These are phyloP conservation scores for Skeletonema menzelii DNA, from an alignment of 108 stramenopile genomes.

Conservation along the genomic window DNA sequence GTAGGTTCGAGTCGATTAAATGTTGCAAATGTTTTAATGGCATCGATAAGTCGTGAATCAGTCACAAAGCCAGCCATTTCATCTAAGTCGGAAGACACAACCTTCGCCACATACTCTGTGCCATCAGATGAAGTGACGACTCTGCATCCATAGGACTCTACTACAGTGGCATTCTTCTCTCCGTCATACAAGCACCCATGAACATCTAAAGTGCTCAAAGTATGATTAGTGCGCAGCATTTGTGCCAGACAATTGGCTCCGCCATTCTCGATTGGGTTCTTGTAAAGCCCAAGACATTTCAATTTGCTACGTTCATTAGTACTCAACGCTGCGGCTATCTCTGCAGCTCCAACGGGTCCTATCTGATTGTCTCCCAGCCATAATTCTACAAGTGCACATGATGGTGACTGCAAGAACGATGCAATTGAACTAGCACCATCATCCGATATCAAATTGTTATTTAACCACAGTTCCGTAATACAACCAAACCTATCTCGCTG, in stretches of 20 bases:
- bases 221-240: conserved; percentile 43
- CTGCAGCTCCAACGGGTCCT: conserved; percentile 27
- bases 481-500: conserved; percentile 31
- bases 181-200: conserved; percentile 37
- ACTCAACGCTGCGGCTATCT: conserved; percentile 30
- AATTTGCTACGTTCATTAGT: conserved; percentile 20
- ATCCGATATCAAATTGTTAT: conserved; percentile 40
- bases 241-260: conserved; percentile 41
- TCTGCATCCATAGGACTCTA: conserved; percentile 36
- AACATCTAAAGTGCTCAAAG: conserved; percentile 34
- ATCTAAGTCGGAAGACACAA: conserved; percentile 10
- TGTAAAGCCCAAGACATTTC: conserved; percentile 41
- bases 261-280: conserved; percentile 40
- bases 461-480: conserved; percentile 42
- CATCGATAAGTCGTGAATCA: conserved; percentile 34
- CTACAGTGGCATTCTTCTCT: not conserved
- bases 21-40: conserved; percentile 35
- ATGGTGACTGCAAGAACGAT: conserved; percentile 22
- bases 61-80: conserved; percentile 27
- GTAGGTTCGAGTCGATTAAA: conserved; percentile 48
- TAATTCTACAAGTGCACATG: conserved; percentile 37
- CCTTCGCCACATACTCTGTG: conserved; percentile 33
- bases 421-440: conserved; percentile 36
- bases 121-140: conserved; percentile 27
- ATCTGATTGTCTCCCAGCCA: conserved; percentile 44